Base-by-base conservation (phyloP, 306 rosid species). In the Trichosanthes truncata region DNA sequence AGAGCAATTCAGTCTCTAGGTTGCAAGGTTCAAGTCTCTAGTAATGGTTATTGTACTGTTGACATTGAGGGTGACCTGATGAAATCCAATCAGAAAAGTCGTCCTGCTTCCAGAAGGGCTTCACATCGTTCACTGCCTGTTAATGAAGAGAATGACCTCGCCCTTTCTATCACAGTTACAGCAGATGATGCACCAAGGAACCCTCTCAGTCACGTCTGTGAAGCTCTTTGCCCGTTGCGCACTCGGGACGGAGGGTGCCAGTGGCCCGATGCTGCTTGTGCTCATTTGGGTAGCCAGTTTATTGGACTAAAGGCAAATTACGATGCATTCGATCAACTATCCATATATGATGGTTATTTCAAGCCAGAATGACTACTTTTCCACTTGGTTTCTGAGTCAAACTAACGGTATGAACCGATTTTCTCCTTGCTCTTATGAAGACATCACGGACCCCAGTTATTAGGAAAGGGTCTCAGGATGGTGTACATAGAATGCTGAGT, bases 261-360 rank as follows among this genome's bases (percentile, higher is more conserved):
- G 78, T 95, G 99, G 99, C 97, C 97, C 12, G 88, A 87, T 81
- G 88, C 97, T 51, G 91, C 80, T 40, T 95, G 99, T 88, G 99
- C 97, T 71, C 97, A 90, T 82, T 76, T 87, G 61, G 80, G 92
- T 46, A 93, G 97, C 86, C 99, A 95, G 74, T 91, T 93, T 85
- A 87, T 93, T 26, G 97, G 99, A 56, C 79, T 95, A 10, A 95
- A 87, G 88, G 97, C 97, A 66, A 95, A 95, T 85, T 95, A 86
- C 69, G 99, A 95, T 82, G 99, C 97, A 21, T 89, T 95, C 71
- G 97, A 95, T 84, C 88, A 84, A 48, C 92, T 95, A 20, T 90
- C 92, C 20, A 90, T 92, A 75, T 80, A 90, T 31, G 99, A 95
- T 80, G 82, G 90, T 82, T 93, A 95, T 84, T 95, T 95, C 88